A percentile compares a stretch with the other conserved stretches of the same genome.
Evolutionary conservation across 2,329 filamentous ascomycete genomes (phyloP).

Genomic region (Exophiala viscosa): DNA sequence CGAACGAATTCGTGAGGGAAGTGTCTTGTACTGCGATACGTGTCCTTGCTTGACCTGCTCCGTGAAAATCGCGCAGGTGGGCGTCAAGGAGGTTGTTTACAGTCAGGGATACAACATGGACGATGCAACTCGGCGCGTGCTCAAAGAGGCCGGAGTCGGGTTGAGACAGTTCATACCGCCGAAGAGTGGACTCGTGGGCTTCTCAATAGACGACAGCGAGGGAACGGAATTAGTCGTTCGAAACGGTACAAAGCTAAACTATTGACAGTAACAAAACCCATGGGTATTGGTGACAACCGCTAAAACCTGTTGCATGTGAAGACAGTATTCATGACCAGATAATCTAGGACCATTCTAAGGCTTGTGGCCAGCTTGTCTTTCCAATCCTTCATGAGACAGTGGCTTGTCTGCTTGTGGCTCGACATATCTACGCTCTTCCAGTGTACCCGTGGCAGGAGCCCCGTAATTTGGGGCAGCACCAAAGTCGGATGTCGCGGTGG

Average conservation of each 20-base stretch:
- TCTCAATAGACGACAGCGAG: not conserved
- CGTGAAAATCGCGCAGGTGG: slow-evolving; percentile 97
- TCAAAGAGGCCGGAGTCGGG: slow-evolving; percentile 76
- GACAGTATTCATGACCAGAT: not conserved
- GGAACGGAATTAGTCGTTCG: slow-evolving; percentile 9
- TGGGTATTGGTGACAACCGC: not conserved
- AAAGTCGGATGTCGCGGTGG: slow-evolving; percentile 1
- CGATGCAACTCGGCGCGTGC: slow-evolving; percentile 72
- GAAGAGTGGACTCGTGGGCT: slow-evolving; percentile 21
- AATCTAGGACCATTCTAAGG: not conserved
- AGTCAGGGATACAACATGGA: slow-evolving; percentile 95
- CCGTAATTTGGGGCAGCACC: slow-evolving; percentile 8
- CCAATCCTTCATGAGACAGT: not conserved
- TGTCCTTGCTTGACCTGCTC: slow-evolving; percentile 97
- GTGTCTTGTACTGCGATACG: slow-evolving; percentile 89
- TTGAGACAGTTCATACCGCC: slow-evolving; percentile 68
- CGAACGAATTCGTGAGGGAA: slow-evolving; percentile 77
- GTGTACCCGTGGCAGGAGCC: slow-evolving; percentile 2
- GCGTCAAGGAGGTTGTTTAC: slow-evolving; percentile 93
- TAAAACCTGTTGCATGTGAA: not conserved
- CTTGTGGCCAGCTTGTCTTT: not conserved
- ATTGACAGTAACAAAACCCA: too few relatives aligned
- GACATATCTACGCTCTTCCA: slow-evolving; percentile 10
- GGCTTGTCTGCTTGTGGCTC: slow-evolving; percentile 1
- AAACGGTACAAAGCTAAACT: not conserved